These are phyloP conservation scores for Vigna unguiculata DNA, from an alignment of 306 rosid species.

Conservation along the genomic window DNA sequence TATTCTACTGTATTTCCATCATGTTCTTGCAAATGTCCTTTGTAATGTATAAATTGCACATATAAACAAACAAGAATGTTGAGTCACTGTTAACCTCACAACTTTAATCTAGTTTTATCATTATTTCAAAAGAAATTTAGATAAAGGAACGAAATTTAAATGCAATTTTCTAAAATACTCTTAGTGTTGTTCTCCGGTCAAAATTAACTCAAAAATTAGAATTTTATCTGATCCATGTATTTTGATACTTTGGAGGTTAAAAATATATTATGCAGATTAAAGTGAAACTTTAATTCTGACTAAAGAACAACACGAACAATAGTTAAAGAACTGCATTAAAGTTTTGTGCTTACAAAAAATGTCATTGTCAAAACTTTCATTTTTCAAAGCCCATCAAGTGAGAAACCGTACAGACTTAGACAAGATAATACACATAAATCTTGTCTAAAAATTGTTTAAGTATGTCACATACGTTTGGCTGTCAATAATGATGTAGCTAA, in stretches of 20 bases:
- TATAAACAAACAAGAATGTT: not conserved
- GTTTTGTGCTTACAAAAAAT: not conserved
- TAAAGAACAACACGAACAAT: not conserved
- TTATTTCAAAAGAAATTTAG: not conserved
- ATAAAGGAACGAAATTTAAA: not conserved
- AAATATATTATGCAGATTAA: not conserved
- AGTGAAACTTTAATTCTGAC: not conserved
- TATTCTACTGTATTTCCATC: conserved; percentile 8
- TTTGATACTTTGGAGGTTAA: not conserved
- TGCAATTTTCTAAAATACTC: not conserved
- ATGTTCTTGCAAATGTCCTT: conserved; percentile 11
- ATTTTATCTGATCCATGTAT: not conserved
- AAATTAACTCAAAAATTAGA: not conserved
- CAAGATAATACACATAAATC: conserved; percentile 32
- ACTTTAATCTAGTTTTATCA: conserved; percentile 19
- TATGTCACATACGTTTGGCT: conserved; percentile 62
- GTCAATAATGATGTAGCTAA: conserved; percentile 86
- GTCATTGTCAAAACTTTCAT: conserved; percentile 4
- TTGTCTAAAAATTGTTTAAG: conserved; percentile 27
- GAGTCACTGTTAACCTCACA: conserved; percentile 10
- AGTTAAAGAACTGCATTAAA: not conserved
- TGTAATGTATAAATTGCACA: conserved; percentile 4
- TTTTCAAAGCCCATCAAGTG: conserved; percentile 5
- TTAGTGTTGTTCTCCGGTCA: not conserved
- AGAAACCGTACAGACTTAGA: conserved; percentile 14